phyloP scores from a whole-genome alignment of 371 early-diverging fungal species.

The Mucor indicus region DNA sequence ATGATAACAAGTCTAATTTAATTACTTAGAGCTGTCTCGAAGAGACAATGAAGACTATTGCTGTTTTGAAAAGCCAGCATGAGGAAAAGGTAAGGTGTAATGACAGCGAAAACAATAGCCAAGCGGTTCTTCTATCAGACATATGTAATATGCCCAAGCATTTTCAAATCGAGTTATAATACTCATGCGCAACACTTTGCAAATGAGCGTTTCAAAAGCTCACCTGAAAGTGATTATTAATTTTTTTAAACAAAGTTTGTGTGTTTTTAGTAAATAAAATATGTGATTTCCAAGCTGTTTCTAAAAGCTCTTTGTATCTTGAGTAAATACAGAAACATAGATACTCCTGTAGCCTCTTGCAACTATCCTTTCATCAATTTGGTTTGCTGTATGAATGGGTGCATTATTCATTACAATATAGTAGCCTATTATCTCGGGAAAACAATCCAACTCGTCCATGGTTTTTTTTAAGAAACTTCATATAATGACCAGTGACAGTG shows the following conservation, averaged over 20 bases:
- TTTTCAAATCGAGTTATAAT: conserved; percentile 8
- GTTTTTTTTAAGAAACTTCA: conserved; percentile 10
- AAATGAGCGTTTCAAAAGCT: conserved; percentile 14
- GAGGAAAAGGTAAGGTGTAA: conserved; percentile 9
- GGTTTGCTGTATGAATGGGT: conserved; percentile 6
- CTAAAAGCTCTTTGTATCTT: no score
- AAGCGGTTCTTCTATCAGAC: conserved; percentile 5
- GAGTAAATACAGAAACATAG: conserved; percentile 2
- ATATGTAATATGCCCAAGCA: conserved; percentile 9
- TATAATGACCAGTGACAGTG: conserved; percentile 10
- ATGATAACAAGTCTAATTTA: conserved; percentile 10
- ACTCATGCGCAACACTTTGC: conserved; percentile 8
- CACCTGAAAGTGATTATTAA: conserved; percentile 8
- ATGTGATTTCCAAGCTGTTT: background rate
- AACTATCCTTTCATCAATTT: conserved; percentile 6
- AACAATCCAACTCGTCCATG: conserved; percentile 18
- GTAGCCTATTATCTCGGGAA: conserved; percentile 15
- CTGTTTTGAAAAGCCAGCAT: conserved; percentile 12
- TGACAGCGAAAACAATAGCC: conserved; percentile 11
- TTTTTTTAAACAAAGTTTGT: conserved; percentile 2
- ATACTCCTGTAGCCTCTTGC: conserved; percentile 2
- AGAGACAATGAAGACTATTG: conserved; percentile 9
- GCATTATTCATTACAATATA: conserved; percentile 21
- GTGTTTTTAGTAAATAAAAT: conserved; percentile 5
- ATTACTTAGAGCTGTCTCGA: conserved; percentile 8